Evolutionary conservation across 257 asterid species (phyloP).

Genomic region (Catharanthus roseus): DNA sequence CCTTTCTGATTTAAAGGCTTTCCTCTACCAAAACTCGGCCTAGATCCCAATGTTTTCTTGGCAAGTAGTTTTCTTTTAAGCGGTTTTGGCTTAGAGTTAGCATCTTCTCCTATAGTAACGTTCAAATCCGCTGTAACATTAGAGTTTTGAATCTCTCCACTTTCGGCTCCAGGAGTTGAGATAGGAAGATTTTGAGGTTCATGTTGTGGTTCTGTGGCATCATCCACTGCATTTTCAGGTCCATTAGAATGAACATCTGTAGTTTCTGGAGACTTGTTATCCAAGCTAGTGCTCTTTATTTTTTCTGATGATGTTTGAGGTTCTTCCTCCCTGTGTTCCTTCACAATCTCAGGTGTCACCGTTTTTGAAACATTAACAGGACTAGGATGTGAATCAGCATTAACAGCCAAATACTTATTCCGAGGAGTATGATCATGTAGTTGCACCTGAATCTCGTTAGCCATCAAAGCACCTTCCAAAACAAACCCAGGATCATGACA

Average conservation of each 20-base stretch:
- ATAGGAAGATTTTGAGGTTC: slow-evolving; percentile 26
- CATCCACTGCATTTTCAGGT: slow-evolving; percentile 25
- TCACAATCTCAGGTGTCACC: slow-evolving; percentile 20
- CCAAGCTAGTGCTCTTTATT: slow-evolving; percentile 20
- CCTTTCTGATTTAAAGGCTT: slow-evolving; percentile 38
- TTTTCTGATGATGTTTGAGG: slow-evolving; percentile 27
- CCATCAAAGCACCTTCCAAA: slow-evolving; percentile 22
- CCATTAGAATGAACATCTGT: slow-evolving; percentile 19
- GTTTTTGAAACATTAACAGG: slow-evolving; percentile 12
- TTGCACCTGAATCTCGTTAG: slow-evolving; percentile 22
- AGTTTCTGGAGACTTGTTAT: slow-evolving; percentile 10
- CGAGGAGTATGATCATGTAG: slow-evolving; percentile 25
- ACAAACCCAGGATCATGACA: slow-evolving; percentile 20
- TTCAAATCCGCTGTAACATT: slow-evolving; percentile 25
- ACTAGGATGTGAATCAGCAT: slow-evolving; percentile 23
- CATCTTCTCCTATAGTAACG: slow-evolving; percentile 25
- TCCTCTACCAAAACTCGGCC: slow-evolving; percentile 35
- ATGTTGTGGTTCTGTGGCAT: slow-evolving; percentile 21
- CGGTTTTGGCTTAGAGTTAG: slow-evolving; percentile 30
- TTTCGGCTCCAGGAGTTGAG: slow-evolving; percentile 21
- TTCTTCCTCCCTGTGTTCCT: slow-evolving; percentile 26
- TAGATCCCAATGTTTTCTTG: slow-evolving; percentile 52
- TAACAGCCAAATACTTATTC: slow-evolving; percentile 16
- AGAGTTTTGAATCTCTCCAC: slow-evolving; percentile 16
- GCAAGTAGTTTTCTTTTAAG: slow-evolving; percentile 36